Evolutionary conservation across 139 green algal genomes (phyloP).

Genomic region (Prasinococcaceae sp.): DNA sequence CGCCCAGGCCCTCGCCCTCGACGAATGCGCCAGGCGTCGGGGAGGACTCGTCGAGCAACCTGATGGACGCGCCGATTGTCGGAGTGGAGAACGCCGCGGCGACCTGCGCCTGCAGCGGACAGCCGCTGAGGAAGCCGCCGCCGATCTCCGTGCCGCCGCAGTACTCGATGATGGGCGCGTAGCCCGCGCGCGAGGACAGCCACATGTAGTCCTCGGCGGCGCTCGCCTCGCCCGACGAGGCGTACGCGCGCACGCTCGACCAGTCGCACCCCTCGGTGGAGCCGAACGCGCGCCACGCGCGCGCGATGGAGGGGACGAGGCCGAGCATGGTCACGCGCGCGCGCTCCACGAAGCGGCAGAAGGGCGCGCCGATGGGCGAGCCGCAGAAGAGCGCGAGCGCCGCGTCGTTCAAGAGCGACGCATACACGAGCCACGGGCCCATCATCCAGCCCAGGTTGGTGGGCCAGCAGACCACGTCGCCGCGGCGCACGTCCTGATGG

Average conservation of each 20-base stretch:
- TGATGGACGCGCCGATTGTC: conserved; percentile 37
- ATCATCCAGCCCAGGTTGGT: conserved; percentile 94
- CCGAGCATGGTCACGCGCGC: conserved; percentile 67
- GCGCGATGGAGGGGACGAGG: conserved; percentile 67
- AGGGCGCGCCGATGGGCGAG: neutral
- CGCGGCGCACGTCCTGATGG: conserved; percentile 32
- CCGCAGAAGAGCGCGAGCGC: conserved; percentile 65
- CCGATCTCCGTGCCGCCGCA: conserved; percentile 83
- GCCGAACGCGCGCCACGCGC: conserved; percentile 15
- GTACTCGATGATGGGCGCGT: conserved; percentile 74
- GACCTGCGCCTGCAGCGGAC: conserved; percentile 47
- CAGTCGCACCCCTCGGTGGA: conserved; percentile 17
- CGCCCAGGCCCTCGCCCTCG: conserved; percentile 9
- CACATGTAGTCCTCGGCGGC: conserved; percentile 57
- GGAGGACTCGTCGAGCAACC: conserved; percentile 27
- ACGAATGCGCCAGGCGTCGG: too few species aligned
- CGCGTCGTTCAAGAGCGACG: conserved; percentile 61
- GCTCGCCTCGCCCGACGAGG: conserved; percentile 54
- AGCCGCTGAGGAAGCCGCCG: conserved; percentile 56
- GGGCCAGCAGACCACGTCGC: conserved; percentile 67
- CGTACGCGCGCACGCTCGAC: conserved; percentile 41
- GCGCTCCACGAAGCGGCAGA: conserved; percentile 15
- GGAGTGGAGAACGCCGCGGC: conserved; percentile 58
- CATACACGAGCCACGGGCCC: conserved; percentile 83
- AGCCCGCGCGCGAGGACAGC: conserved; percentile 32